A percentile compares a stretch with the other conserved stretches of the same genome.
Evolutionary conservation across 306 rosid species (phyloP).

Genomic region (Amphicarpaea edgeworthii): DNA sequence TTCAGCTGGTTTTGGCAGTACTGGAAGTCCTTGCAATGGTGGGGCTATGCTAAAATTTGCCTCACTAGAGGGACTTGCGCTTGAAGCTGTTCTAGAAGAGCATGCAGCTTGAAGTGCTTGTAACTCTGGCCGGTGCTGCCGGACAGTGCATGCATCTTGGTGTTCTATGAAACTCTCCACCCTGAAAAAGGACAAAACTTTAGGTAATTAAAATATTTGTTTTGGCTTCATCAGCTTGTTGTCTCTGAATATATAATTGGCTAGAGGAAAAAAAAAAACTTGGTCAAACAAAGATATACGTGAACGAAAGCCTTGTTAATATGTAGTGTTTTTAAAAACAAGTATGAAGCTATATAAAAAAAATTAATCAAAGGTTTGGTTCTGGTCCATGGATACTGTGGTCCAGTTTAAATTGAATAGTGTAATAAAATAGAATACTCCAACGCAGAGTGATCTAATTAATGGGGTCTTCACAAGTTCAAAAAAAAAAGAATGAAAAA

Average conservation of each 20-base stretch:
- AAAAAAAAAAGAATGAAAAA: background rate
- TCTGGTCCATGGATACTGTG: constrained; percentile 28
- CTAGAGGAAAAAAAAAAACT: constrained; percentile 9
- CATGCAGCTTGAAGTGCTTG: constrained; percentile 58
- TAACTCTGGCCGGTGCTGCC: constrained; percentile 62
- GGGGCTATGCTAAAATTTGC: constrained; percentile 59
- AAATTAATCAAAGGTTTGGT: constrained; percentile 30
- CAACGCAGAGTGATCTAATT: constrained; percentile 27
- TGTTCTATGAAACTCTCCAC: constrained; percentile 99
- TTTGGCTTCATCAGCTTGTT: constrained; percentile 26
- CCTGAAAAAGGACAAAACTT: constrained; percentile 53
- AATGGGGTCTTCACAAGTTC: constrained; percentile 39
- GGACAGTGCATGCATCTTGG: constrained; percentile 81
- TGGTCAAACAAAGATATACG: constrained; percentile 34
- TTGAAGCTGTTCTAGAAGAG: constrained; percentile 82
- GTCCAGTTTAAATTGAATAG: constrained; percentile 30
- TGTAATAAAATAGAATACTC: constrained; percentile 29
- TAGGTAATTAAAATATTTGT: constrained; percentile 10
- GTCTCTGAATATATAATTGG: constrained; percentile 20
- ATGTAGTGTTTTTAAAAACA: constrained; percentile 43
- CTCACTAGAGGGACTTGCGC: constrained; percentile 83
- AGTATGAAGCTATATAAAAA: constrained; percentile 31
- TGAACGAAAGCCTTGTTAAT: constrained; percentile 21
- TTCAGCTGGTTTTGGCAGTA: constrained; percentile 47
- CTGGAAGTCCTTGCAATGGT: constrained; percentile 53